Evolutionary conservation across 306 rosid species (phyloP).

Genomic region (Cicer arietinum): DNA sequence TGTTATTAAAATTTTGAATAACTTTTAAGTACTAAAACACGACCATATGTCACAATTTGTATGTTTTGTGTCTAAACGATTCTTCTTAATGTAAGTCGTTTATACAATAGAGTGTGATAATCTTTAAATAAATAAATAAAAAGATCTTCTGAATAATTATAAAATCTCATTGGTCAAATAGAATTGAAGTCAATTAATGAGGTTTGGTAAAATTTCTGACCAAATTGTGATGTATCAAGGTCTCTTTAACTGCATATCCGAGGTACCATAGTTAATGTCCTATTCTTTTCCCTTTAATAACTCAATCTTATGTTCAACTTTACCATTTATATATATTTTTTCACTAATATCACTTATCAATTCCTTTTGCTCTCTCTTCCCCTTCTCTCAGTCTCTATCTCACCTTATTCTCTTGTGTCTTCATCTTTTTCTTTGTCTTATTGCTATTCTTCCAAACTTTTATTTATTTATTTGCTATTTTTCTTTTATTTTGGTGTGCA

Average conservation of each 20-base stretch:
- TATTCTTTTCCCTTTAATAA: constrained; percentile 43
- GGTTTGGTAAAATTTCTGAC: constrained; percentile 67
- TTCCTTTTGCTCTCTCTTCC: constrained; percentile 60
- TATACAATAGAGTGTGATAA: not conserved
- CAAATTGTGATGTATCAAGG: constrained; percentile 56
- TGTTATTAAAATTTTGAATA: too few species aligned
- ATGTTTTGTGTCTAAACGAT: not conserved
- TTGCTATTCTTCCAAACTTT: not conserved
- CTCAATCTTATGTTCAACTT: constrained; percentile 28
- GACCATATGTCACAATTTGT: too few species aligned
- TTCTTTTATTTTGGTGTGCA: not conserved
- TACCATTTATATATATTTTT: constrained; percentile 6
- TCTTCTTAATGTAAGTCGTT: too few species aligned
- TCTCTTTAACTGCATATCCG: constrained; percentile 60
- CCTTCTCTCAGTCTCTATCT: constrained; percentile 10
- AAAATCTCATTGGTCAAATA: constrained; percentile 37
- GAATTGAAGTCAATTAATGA: constrained; percentile 57
- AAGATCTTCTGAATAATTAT: not conserved
- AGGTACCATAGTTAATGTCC: constrained; percentile 60
- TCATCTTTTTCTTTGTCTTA: not conserved
- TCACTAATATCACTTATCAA: constrained; percentile 44
- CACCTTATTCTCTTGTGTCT: constrained; percentile 25
- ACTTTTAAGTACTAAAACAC: too few species aligned
- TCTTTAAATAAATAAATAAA: not conserved
- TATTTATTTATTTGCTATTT: not conserved